Evolutionary conservation across 768 basidiomycete species (phyloP), one percentile per base, ranked within the genome.

Genomic region (Kockovaella imperatae): DNA sequence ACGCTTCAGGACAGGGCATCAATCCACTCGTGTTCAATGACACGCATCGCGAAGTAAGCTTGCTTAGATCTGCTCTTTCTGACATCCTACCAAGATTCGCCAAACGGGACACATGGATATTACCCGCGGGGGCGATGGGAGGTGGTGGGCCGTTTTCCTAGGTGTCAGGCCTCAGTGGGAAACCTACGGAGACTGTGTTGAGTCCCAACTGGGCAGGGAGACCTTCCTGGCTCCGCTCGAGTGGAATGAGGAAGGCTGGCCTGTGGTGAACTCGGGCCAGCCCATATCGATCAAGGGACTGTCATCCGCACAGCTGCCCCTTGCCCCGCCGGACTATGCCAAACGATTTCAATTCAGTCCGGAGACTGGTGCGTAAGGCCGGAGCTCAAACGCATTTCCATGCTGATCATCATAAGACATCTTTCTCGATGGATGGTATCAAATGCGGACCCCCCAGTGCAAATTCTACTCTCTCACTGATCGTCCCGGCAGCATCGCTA

Each of bases 81-180:
- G n/a, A n/a, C 23, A 52, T 47, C 47, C 72, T 65, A 35, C 68
- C 62, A 18, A 57, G 67, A 70, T 74, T 36, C 71, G 72, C 52
- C 72, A 73, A 3, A 71, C 74, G 8, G 74, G 74, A 3, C 74
- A 75, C 50, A 65, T 72, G 21, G 74, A 75, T 52, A 35, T 75
- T 5, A 66, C 74, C 42, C 64, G 72, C 43, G 71, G 72, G 42
- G 52, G 36, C 1, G 46, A 53, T 7, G 73, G 72, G 0, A 60
- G 65, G 30, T 74, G 72, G 72, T 70, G 59, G 50, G 49, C 53
- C 6, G 56, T 62, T 28, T 57, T 59, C 23, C 55, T 70, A 13
- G 62, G 53, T n/a, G 60, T 64, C 40, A n/a, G 48, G 6, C 43
- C 43, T 34, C 45, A 38, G 3, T 29, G 8, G n/a, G n/a, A 24